These are phyloP conservation scores for Aspergillus hortae DNA, from an alignment of 2,329 filamentous ascomycete species.

Conservation along the genomic window DNA sequence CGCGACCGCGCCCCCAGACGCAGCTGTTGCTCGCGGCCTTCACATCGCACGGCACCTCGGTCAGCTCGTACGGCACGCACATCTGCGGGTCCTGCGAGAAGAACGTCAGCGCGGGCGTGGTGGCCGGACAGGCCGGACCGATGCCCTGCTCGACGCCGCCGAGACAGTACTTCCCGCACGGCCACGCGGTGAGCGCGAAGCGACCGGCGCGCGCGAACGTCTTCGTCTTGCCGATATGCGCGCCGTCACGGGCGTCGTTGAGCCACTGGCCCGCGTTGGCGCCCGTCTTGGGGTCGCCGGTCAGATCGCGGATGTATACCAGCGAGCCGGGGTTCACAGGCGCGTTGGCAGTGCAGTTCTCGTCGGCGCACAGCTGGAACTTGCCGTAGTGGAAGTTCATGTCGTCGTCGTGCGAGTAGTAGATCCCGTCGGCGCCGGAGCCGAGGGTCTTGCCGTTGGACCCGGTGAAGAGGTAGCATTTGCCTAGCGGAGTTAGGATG, in stretches of 20 bases:
- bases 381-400: conserved; percentile 9
- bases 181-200: conserved; percentile 11
- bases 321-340: conserved; percentile 5
- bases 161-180: conserved; percentile 13
- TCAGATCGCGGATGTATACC: conserved; percentile 8
- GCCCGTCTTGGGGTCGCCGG: conserved; percentile 7
- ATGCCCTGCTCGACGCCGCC: conserved; percentile 7
- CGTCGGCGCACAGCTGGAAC: conserved; percentile 12
- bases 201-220: conserved; percentile 3
- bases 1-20: conserved; percentile 9
- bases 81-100: conserved; percentile 11
- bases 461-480: conserved; percentile 12
- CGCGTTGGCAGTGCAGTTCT: conserved; percentile 1
- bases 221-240: conserved; percentile 9
- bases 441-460: conserved; percentile 10
- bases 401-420: conserved; percentile 5
- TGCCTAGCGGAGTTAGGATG: background rate
- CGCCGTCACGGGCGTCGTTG: conserved; percentile 8
- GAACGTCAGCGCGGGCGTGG: conserved; percentile 9
- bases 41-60: conserved; percentile 12
- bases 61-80: conserved; percentile 10
- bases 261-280: conserved; percentile 8
- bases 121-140: conserved; percentile 9
- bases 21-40: conserved; percentile 9
- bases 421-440: conserved; percentile 7